phyloP scores from a whole-genome alignment of 306 rosid species.

The Gillenia trifoliata region DNA sequence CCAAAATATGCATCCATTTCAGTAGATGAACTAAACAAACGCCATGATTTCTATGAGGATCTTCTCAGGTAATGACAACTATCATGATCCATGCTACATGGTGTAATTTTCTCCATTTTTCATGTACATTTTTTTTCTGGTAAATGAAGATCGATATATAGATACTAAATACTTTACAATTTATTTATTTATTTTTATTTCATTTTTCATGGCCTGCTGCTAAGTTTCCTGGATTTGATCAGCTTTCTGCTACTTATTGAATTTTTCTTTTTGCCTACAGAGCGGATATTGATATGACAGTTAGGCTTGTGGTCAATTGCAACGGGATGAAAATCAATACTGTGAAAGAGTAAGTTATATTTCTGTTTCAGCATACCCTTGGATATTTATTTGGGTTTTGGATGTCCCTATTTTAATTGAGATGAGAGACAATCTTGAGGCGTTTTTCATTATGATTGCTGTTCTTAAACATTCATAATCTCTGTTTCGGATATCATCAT shows the following conservation, averaged over 20 bases:
- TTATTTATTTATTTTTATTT: too few species aligned
- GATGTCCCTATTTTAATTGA: background rate
- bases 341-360: slow-evolving; percentile 63
- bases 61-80: slow-evolving; percentile 73
- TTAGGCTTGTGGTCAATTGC: slow-evolving; percentile 86
- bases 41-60: slow-evolving; percentile 66
- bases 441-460: background rate
- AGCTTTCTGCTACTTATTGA: slow-evolving; percentile 9
- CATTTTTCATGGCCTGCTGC: slow-evolving; percentile 14
- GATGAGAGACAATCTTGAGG: background rate
- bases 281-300: slow-evolving; percentile 80
- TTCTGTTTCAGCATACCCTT: slow-evolving; percentile 6
- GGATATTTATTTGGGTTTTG: background rate
- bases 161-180: background rate
- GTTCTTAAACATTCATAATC: background rate
- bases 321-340: slow-evolving; percentile 69
- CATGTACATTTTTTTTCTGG: background rate
- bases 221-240: slow-evolving; percentile 21
- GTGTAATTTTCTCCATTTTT: background rate
- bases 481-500: background rate
- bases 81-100: background rate
- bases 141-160: background rate
- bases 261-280: slow-evolving; percentile 30
- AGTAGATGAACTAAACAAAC: slow-evolving; percentile 51
- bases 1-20: slow-evolving; percentile 76